Evolutionary conservation across 139 green algal genomes (phyloP).

Genomic region (Closterium sp.): DNA sequence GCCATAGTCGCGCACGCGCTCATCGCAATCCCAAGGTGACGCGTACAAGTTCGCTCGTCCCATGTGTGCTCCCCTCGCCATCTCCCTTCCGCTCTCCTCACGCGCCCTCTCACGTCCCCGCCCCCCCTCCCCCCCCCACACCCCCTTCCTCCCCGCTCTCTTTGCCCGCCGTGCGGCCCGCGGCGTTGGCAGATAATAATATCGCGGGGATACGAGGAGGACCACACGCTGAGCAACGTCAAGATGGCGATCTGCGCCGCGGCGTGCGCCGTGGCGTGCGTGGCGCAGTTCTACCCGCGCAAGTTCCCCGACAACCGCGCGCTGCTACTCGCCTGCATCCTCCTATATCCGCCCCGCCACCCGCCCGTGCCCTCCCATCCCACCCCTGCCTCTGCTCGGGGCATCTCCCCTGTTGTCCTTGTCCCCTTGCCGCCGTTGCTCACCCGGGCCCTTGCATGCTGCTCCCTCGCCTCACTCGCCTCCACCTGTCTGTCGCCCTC

Average conservation of each 20-base stretch:
- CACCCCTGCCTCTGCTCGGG: neutral
- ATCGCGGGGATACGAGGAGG: conserved; percentile 36
- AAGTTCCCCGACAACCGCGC: conserved; percentile 49
- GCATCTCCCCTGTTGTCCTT: neutral
- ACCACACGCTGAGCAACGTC: conserved; percentile 44
- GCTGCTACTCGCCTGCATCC: conserved; percentile 31
- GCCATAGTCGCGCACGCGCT: too few species aligned
- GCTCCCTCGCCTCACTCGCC: neutral
- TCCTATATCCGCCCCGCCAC: conserved; percentile 44
- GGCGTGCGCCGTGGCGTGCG: conserved; percentile 27
- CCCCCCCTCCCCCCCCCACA: neutral
- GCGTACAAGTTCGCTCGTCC: neutral
- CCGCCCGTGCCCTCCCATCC: neutral
- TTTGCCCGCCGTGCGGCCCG: neutral
- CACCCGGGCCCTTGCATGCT: neutral
- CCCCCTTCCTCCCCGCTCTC: neutral
- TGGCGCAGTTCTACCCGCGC: conserved; percentile 51
- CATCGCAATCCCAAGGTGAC: neutral
- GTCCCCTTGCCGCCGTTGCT: neutral
- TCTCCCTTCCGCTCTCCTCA: neutral
- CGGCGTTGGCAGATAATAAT: conserved; percentile 46
- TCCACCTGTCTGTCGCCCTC: neutral
- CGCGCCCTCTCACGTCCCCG: neutral
- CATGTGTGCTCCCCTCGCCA: neutral
- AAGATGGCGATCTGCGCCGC: conserved; percentile 31